Evolutionary conservation across 2,329 filamentous ascomycete genomes (phyloP).

Genomic region (Colletotrichum eremochloae): DNA sequence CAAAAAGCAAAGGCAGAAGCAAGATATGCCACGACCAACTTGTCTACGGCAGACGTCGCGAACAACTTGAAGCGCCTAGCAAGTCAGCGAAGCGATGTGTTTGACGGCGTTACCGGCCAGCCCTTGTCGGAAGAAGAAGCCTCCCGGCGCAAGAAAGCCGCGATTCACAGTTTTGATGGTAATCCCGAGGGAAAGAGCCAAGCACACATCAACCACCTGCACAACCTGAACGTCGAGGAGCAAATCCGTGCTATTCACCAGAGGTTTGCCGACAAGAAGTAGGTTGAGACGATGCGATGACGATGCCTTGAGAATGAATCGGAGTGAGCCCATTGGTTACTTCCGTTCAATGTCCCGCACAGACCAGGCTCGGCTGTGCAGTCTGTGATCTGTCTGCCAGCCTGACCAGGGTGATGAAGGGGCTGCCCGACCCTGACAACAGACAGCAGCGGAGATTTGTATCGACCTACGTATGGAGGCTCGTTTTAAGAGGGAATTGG

Average conservation of each 20-base stretch:
- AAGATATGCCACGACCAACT: slow-evolving; percentile 86
- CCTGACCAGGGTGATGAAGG: background rate
- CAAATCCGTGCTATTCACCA: slow-evolving; percentile 79
- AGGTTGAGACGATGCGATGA: background rate
- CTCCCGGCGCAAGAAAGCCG: slow-evolving; percentile 81
- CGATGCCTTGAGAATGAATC: background rate
- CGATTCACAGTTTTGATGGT: slow-evolving; percentile 71
- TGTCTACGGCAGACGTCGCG: slow-evolving; percentile 88
- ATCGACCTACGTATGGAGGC: slow-evolving; percentile 1
- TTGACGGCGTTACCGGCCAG: slow-evolving; percentile 79
- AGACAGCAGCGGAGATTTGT: background rate
- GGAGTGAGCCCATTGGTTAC: background rate
- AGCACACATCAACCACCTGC: slow-evolving; percentile 69
- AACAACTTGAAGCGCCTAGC: slow-evolving; percentile 96
- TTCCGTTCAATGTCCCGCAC: background rate
- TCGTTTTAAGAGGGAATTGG: slow-evolving; percentile 1
- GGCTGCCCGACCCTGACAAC: background rate
- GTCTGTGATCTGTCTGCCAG: background rate
- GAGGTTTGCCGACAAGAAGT: slow-evolving; percentile 57
- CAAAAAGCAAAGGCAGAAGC: slow-evolving; percentile 91
- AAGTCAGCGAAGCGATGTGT: slow-evolving; percentile 88
- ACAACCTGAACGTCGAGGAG: slow-evolving; percentile 84
- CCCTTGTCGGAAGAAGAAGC: slow-evolving; percentile 80
- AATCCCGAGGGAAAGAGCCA: slow-evolving; percentile 62
- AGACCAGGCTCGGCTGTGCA: background rate